Conservation (phyloP, 2,329 filamentous ascomycete genomes). For the Elsinoe fawcettii region DNA sequence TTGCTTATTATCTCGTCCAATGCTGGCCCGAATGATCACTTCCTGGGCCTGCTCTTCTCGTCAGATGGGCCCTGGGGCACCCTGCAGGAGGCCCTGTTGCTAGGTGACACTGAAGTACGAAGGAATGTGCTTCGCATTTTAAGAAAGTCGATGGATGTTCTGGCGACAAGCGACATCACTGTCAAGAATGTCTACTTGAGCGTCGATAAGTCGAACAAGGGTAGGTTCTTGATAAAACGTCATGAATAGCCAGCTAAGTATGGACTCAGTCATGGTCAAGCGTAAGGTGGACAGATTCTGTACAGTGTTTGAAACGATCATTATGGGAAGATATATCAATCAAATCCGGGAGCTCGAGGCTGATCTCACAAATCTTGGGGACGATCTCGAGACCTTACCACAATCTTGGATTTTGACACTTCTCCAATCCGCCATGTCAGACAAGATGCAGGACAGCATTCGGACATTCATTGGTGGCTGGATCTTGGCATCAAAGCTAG, state of each 20-base stretch:
- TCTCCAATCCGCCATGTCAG: conserved; percentile 34
- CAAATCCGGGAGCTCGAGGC: conserved; percentile 40
- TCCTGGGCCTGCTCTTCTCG: neutral
- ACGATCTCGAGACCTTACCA: conserved; percentile 26
- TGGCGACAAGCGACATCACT: conserved; percentile 19
- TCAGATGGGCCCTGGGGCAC: conserved; percentile 34
- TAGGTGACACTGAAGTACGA: conserved; percentile 38
- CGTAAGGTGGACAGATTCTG: conserved; percentile 37
- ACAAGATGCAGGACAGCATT: conserved; percentile 38
- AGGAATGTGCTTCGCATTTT: conserved; percentile 42
- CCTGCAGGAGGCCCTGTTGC: conserved; percentile 33
- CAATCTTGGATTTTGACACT: conserved; percentile 37
- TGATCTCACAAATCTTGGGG: conserved; percentile 35
- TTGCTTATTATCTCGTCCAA: neutral
- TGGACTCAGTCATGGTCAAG: conserved; percentile 5
- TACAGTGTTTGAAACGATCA: conserved; percentile 41
- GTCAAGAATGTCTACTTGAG: conserved; percentile 16
- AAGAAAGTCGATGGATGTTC: conserved; percentile 32
- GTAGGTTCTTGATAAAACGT: neutral
- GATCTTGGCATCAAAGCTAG: conserved; percentile 32
- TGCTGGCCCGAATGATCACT: neutral
- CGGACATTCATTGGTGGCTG: conserved; percentile 41
- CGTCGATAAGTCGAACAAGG: conserved; percentile 8
- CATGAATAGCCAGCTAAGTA: neutral
- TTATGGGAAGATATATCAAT: conserved; percentile 43